Evolutionary conservation across 2,329 filamentous ascomycete species (phyloP).

Genomic region (Penicillium janthinellum): DNA sequence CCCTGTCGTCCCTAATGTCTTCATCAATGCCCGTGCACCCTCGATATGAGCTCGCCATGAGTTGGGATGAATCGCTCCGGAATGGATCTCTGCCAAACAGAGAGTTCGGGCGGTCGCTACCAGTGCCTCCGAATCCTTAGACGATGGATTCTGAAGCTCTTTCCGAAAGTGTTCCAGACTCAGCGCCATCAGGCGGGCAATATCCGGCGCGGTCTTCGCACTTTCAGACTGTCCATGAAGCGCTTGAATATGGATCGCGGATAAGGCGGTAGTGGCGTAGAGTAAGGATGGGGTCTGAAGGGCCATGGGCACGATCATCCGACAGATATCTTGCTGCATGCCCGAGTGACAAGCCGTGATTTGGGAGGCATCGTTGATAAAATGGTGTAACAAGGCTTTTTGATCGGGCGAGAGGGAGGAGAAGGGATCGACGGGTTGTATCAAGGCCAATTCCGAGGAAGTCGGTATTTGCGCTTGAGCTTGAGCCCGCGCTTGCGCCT

Average conservation of each 20-base stretch:
- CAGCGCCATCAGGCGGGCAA: conserved; percentile 43
- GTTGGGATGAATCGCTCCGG: conserved; percentile 43
- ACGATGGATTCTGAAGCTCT: conserved; percentile 40
- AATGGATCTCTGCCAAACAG: conserved; percentile 46
- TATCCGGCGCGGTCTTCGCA: conserved; percentile 42
- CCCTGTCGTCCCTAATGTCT: conserved; percentile 23
- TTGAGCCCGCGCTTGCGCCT: conserved; percentile 12
- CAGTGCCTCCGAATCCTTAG: conserved; percentile 37
- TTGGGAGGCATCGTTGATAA: conserved; percentile 45
- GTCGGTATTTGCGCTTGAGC: conserved; percentile 8
- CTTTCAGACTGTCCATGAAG: conserved; percentile 38
- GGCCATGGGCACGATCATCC: conserved; percentile 49
- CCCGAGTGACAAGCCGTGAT: conserved; percentile 45
- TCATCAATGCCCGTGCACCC: conserved; percentile 45
- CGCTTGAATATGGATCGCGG: conserved; percentile 46
- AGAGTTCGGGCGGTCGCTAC: conserved; percentile 47
- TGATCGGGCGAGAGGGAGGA: conserved; percentile 39
- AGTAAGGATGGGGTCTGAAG: conserved; percentile 46
- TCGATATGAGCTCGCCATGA: conserved; percentile 49
- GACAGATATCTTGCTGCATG: conserved; percentile 47
- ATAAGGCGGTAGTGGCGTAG: conserved; percentile 47
- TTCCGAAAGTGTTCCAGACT: conserved; percentile 46
- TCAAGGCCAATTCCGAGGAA: conserved; percentile 27
- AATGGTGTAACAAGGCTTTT: conserved; percentile 44
- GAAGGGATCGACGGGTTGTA: conserved; percentile 40